A percentile compares a stretch with the other conserved stretches of the same genome.
phyloP scores from a whole-genome alignment of 305 asterid genomes.

The Solanum aculeatissimum region DNA sequence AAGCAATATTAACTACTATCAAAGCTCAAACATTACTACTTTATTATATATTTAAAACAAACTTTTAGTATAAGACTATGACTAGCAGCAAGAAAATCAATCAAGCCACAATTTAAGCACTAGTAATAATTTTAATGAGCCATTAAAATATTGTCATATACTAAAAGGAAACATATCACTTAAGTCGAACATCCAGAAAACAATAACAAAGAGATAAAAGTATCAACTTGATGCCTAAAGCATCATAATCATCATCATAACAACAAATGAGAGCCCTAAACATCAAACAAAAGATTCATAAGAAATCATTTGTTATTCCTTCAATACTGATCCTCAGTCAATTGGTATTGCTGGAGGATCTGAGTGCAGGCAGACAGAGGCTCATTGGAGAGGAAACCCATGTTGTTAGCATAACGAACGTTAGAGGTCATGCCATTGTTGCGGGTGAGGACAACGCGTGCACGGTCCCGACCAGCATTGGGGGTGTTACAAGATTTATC shows the following conservation, averaged over 20 bases:
- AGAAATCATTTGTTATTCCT: not conserved
- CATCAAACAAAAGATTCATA: not conserved
- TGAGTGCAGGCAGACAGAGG: constrained; percentile 37
- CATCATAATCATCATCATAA: not conserved
- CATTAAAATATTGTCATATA: not conserved
- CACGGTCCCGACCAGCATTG: constrained; percentile 39
- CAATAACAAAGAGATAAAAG: not conserved
- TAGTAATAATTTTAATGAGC: not conserved
- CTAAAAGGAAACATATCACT: not conserved
- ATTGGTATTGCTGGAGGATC: constrained; percentile 43
- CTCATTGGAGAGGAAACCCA: constrained; percentile 37
- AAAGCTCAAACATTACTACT: not conserved
- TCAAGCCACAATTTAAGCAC: not conserved
- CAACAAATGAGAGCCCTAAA: not conserved
- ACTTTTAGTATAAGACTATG: not conserved
- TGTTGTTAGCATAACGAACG: constrained; percentile 38
- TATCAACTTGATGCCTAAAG: not conserved
- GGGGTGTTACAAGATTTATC: constrained; percentile 32
- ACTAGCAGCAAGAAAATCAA: not conserved
- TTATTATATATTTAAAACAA: not conserved
- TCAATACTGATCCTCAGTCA: not conserved
- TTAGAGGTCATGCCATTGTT: constrained; percentile 52
- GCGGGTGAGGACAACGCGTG: constrained; percentile 53
- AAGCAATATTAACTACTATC: not conserved
- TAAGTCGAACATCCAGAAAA: not conserved